Evolutionary conservation across 2,329 filamentous ascomycete genomes (phyloP), one percentile per base, ranked within the genome.

Genomic region (Trichoderma polysporum): DNA sequence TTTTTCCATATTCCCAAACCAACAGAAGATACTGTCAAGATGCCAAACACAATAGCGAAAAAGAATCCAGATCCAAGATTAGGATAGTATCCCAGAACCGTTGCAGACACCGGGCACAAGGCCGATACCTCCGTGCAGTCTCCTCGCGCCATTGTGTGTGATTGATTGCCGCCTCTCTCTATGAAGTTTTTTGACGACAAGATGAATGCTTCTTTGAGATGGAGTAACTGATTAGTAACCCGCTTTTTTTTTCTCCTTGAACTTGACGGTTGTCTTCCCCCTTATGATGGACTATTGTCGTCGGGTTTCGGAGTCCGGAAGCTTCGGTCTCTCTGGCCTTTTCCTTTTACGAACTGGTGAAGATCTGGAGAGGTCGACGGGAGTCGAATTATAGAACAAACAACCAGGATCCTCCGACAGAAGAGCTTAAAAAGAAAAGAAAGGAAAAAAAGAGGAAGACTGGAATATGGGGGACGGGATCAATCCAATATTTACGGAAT

Each of bases 81-180:
- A 7, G 86, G 86, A 37, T 81, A 80, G 76, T 88, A 88, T 56
- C 85, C 85, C 37, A 85, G 77, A 13, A 85, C 84, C 2, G 85
- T 87, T 33, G 76, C 78, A 47, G 77, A 68, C 70, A 87, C 84
- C n/a, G 84, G 84, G 69, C 85, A 88, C 45, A 71, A 66, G 2
- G 72, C 66, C 9, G 78, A 78, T 68, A 86, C 76, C 17, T 72
- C 73, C 10, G 69, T 71, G 68, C 77, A 79, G 13, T 71, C 68
- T 27, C 12, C 27, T 6, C 12, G 19, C 59, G 59, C 33, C 59
- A 63, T 63, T 33, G 35, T 41, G 59, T 25, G n/a, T 15, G 49
- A 22, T 53, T 12, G 49, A 53, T 17, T 27, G 17, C 17, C 25
- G 10, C 58, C 58, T 37, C 58, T 25, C 19, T 60, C 41, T 39